Evolutionary conservation across 2,329 filamentous ascomycete genomes (phyloP), one percentile per base, ranked within the genome.

Genomic region (Stagonosporopsis tanaceti): DNA sequence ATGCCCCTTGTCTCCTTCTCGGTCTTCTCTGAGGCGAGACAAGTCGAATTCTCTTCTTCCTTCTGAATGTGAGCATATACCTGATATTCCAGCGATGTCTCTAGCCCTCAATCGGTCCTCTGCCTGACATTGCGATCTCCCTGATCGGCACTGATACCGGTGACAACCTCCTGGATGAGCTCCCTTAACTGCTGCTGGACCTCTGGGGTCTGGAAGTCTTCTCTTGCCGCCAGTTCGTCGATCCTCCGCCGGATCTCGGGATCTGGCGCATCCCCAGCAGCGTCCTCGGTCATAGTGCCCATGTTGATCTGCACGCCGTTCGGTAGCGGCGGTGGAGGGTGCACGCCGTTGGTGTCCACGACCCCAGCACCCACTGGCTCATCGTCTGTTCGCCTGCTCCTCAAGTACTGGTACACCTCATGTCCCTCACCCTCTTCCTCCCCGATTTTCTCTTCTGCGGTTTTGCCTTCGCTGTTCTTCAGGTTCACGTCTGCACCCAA

Each of bases 201-300:
- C 58, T 89, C 87, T 51, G 91, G 88, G 5, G 87, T 89, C 67
- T 94, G 83, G 69, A 97, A 96, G 71, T 98, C 93, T 24, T 90
- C 88, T 38, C 92, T 84, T 34, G 89, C 84, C 2, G 95, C 93
- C 58, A 99, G 79, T 76, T 97, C 90, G 70, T 98, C 93, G 71
- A 99, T 98, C 50, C 91, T 85, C 64, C 89, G 83, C 71, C 89
- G 87, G 65, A 99, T 92, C 65, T 93, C 93, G 1, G 91, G 87
- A 72, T 98, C 93, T 8, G 89, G 85, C 56, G 88, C 87, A 37
- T 82, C 82, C 1, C 85, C 85, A 76, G 81, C 64, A 77, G 75
- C 65, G 12, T 75, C 73, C 47, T 76, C 74, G 38, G 89, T 84
- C 81, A 95, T 88, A 2, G 90, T 90, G 44, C 90, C 90, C 55